phyloP scores from a whole-genome alignment of 2,329 filamentous ascomycete species.

The Xylariaceae sp. region DNA sequence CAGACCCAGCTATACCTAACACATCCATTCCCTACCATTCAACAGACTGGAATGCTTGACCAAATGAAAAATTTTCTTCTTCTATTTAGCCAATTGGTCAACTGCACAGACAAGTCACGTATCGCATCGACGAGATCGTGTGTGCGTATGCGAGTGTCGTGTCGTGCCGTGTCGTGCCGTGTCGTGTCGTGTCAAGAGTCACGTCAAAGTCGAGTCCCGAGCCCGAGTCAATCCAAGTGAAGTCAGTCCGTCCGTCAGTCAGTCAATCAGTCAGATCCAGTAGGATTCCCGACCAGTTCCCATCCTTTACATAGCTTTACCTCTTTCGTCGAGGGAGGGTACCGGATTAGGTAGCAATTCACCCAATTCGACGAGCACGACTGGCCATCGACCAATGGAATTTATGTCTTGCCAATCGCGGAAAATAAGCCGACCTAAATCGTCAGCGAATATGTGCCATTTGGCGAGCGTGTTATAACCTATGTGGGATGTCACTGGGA shows the following conservation, averaged over 20 bases:
- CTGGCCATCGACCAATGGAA: conserved; percentile 14
- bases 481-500: background rate
- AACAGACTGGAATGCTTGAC: background rate
- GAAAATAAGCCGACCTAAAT: conserved; percentile 7
- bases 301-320: conserved; percentile 1
- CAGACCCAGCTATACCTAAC: background rate
- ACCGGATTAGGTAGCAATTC: conserved; percentile 2
- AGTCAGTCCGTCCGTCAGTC: background rate
- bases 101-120: conserved; percentile 15
- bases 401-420: conserved; percentile 3
- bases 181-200: background rate
- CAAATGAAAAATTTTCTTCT: conserved; percentile 16
- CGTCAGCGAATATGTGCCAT: conserved; percentile 1
- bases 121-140: conserved; percentile 8
- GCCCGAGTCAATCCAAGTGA: background rate
- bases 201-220: background rate
- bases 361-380: background rate
- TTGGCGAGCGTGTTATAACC: background rate
- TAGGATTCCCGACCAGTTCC: conserved; percentile 10
- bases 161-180: conserved; percentile 16
- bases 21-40: background rate
- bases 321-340: conserved; percentile 1
- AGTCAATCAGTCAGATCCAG: background rate
- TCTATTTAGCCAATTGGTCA: conserved; percentile 16
- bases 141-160: conserved; percentile 15